Percentiles rank a stretch among this genome's conserved stretches.
Conservation (phyloP, 345 rosid genomes). For the Anacardium occidentale region DNA sequence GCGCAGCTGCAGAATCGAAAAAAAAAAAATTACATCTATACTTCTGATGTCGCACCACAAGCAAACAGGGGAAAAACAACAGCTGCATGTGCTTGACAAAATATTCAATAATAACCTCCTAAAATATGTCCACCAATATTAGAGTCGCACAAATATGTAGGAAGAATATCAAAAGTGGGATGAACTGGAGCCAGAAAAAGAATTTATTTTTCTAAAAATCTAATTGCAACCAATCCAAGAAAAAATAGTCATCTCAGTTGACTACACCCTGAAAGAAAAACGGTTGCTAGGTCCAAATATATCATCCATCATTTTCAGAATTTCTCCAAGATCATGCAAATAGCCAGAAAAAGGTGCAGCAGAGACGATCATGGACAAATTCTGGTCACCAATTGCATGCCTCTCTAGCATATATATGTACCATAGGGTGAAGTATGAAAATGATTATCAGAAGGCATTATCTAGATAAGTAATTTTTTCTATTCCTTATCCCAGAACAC, state of each 20-base stretch:
- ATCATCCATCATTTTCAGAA: neutral
- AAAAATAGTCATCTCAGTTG: neutral
- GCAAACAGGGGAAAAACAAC: neutral
- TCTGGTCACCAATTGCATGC: neutral
- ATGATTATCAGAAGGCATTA: neutral
- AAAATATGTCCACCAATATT: neutral
- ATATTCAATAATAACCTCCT: neutral
- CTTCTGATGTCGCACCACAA: neutral
- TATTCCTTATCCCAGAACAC: neutral
- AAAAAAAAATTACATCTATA: no score
- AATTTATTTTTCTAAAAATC: neutral
- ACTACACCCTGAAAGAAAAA: neutral
- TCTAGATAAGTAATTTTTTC: neutral
- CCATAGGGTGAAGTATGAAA: neutral
- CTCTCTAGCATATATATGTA: neutral
- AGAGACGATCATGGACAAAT: neutral
- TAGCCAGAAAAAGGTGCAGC: neutral
- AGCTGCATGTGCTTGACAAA: neutral
- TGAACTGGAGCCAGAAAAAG: neutral
- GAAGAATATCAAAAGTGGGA: neutral
- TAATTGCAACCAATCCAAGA: neutral
- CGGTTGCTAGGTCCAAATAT: neutral
- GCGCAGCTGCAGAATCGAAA: constrained; percentile 58
- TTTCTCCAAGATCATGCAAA: neutral
- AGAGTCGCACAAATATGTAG: no score